Evolutionary conservation across 371 early-diverging fungal genomes (phyloP), one percentile per base, ranked within the genome.

Genomic region (Mortierella sp.): DNA sequence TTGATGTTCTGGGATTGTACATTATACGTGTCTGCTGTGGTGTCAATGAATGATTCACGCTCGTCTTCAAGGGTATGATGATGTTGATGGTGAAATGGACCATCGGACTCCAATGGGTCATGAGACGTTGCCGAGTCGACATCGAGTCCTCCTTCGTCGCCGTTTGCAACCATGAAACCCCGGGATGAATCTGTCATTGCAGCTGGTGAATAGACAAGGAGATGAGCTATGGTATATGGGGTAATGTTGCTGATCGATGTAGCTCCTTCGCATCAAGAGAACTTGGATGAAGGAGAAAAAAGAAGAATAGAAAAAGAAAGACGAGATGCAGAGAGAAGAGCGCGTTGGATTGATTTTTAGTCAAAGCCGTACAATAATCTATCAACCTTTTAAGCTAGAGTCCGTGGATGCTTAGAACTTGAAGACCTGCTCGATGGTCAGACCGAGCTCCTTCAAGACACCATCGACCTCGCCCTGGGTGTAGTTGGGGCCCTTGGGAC

Each of bases 391-490:
- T 5, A 19, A 3, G 5, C 11, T 44, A 44, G 44, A 48, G 26
- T 26, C 3, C 14, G 6, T 11, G 48, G 7, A 14, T 50, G 17
- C 41, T 84, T 87, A 96, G 73, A 97, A 95, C 83, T 97, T 97
- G 86, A 85, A 95, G n/a, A 97, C 97, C 52, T 94, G 86, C 46
- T 86, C 76, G 30, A 80, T 69, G 53, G 79, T 64, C 73, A 90
- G 95, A 17, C 97, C 97, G 39, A 95, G 81, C 56, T 90, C 86
- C 83, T 92, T 90, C 49, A 98, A 84, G 17, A 93, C 70, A 55
- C 97, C 88, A 67, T 73, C 61, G 60, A 94, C 67, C 68, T 89
- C 88, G 42, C 98, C 98, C 81, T 97, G 99, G 42, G 85, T 82
- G 60, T 82, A 84, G 70, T 93, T 90, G 47, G 82, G 80, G 23